Base-by-base conservation (phyloP, 2,329 filamentous ascomycete genomes). In the Dactylellina leptospora region DNA sequence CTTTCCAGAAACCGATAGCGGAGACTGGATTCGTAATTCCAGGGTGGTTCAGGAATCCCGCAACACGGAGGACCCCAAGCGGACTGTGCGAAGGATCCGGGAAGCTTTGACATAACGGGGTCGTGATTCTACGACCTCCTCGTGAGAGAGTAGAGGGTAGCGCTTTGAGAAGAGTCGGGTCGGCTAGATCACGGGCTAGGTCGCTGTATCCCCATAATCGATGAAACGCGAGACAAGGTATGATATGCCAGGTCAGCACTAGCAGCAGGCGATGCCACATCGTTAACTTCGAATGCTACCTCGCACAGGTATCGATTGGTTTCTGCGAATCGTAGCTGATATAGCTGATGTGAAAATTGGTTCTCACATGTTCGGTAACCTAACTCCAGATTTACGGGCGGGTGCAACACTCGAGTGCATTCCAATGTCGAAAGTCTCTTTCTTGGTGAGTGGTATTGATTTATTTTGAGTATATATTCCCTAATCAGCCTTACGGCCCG, bases 201-300 rank as follows among this genome's bases (percentile, higher is more conserved):
- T 68, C 62, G 8, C 10, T 68, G 30, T 59, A 68, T 1, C 62
- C 62, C 62, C 62, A 68, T 20, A 59, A 18, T 5, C 62, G 44
- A 33, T 68, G 59, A 18, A 68, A 68, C 9, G 53, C 62, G 8
- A 23, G 11, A 16, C 44, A 51, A 4, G 44, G 45, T 4, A 20
- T n/a, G n/a, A n/a, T n/a, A 6, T 5, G 27, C 8, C 8, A 64
- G 38, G 0, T 38, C 13, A 28, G 42, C 23, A n/a, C n/a, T n/a
- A n/a, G n/a, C n/a, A n/a, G n/a, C n/a, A n/a, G n/a, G n/a, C n/a
- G n/a, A n/a, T n/a, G n/a, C n/a, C n/a, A n/a, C n/a, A n/a, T n/a
- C n/a, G n/a, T n/a, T n/a, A n/a, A n/a, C n/a, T n/a, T n/a, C n/a
- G n/a, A n/a, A n/a, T n/a, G n/a, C n/a, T n/a, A n/a, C n/a, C n/a